Evolutionary conservation across 345 rosid genomes (phyloP).

Genomic region (Sonneratia caseolaris): DNA sequence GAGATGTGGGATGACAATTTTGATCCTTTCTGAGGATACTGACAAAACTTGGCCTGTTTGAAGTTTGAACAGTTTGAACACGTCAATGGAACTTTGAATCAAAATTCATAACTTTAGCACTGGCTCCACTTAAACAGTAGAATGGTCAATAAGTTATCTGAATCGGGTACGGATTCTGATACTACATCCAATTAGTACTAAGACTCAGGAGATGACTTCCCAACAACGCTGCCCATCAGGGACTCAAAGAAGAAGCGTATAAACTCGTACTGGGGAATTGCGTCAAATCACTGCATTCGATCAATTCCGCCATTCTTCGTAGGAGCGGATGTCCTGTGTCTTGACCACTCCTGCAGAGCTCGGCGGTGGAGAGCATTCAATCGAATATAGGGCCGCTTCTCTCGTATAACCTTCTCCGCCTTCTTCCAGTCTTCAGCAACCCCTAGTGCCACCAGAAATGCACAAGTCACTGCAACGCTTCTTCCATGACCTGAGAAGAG

Average conservation of each 20-base stretch:
- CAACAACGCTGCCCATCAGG: background rate
- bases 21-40: no score
- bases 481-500: slow-evolving; percentile 56
- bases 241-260: background rate
- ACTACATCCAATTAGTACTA: background rate
- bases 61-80: no score
- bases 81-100: no score
- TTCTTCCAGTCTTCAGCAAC: slow-evolving; percentile 54
- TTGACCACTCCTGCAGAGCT: slow-evolving; percentile 60
- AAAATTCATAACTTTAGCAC: no score
- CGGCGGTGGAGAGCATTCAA: slow-evolving; percentile 43
- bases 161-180: background rate
- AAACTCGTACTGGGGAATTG: background rate
- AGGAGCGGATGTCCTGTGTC: slow-evolving; percentile 27
- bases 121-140: no score
- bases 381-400: slow-evolving; percentile 37
- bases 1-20: no score
- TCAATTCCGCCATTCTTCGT: slow-evolving; percentile 8
- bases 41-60: no score
- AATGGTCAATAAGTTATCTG: background rate
- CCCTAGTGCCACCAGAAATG: slow-evolving; percentile 49
- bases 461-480: slow-evolving; percentile 62
- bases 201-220: background rate
- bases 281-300: background rate
- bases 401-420: slow-evolving; percentile 44